Base-by-base conservation (phyloP, 2,329 filamentous ascomycete genomes). In the Furcasterigmium furcatum region DNA sequence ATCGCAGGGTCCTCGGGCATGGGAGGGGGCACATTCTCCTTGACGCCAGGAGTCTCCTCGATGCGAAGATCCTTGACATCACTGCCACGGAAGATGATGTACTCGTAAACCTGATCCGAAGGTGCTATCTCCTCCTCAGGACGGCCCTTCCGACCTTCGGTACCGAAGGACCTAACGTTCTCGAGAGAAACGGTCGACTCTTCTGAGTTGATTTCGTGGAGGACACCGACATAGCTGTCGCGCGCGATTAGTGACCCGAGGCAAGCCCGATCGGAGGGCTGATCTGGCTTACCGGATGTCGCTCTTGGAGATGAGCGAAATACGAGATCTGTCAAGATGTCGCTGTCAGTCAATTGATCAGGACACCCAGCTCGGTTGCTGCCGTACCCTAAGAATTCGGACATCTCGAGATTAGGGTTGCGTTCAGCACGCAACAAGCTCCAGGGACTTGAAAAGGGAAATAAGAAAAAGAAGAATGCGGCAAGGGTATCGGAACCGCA, bases 1-100 rank as follows among this genome's bases (percentile, higher is more conserved):
- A 99, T 97, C 44, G 94, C 94, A 61, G 94, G 94, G 70, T 99
- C 94, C 71, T 96, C 88, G 8, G 91, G 91, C 59, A 96, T 82
- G 53, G 84, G 82, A 43, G 87, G 85, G 48, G 85, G 85, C 58
- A 85, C 83, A 53, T 84, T 84, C 62, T 91, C 83, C 65, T 88
- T 84, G 58, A 82, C 81, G 56, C 83, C 80, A 34, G 87, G 82
- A 38, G 85, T 80, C 58, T 96, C 87, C 61, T 96, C 91, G 60
- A 99, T 92, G 59, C 90, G 88, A 59, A 99, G 78, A 67, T 99
- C 94, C 72, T 99, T 99, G 63, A 99, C 94, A 74, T 99, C 94
- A 67, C 90, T 96, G 58, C 94, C 94, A 50, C 92, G 87, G 70
- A 99, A 99, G 54, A 99, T 91, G 62, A 99, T 97, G 73, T 96